A percentile compares a stretch with the other conserved stretches of the same genome.
Evolutionary conservation across 306 rosid species (phyloP).

Genomic region (Fagus crenata): DNA sequence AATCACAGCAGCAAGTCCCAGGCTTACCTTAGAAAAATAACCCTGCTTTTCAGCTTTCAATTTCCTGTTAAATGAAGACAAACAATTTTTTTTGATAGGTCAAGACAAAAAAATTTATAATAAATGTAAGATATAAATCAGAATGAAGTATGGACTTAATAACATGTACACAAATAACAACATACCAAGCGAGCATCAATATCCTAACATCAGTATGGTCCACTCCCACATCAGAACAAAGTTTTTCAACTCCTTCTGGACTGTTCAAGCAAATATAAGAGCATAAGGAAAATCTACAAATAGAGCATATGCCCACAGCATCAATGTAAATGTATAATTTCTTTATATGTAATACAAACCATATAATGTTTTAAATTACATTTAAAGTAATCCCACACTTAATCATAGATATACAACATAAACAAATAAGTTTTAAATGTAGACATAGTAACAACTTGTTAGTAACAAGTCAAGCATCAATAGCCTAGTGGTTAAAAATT

Average conservation of each 20-base stretch:
- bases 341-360: not conserved
- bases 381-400: no score
- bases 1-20: slow-evolving; percentile 5
- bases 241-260: slow-evolving; percentile 67
- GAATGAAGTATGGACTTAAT: not conserved
- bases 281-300: slow-evolving; percentile 12
- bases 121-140: slow-evolving; percentile 13
- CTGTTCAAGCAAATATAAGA: slow-evolving; percentile 48
- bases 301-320: not conserved
- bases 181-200: slow-evolving; percentile 69
- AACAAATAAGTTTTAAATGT: not conserved
- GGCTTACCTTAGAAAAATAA: slow-evolving; percentile 60
- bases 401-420: no score
- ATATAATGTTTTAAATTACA: not conserved
- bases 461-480: not conserved
- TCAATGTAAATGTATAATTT: not conserved
- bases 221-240: slow-evolving; percentile 55
- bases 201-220: slow-evolving; percentile 65
- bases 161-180: not conserved
- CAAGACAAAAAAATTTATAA: not conserved
- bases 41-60: slow-evolving; percentile 71
- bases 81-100: not conserved
- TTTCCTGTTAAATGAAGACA: slow-evolving; percentile 53
- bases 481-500: not conserved
- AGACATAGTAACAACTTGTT: not conserved